Percentiles rank a stretch among this genome's conserved stretches.
phyloP scores from a whole-genome alignment of 2,329 filamentous ascomycete genomes.

The Beauveria sp. region DNA sequence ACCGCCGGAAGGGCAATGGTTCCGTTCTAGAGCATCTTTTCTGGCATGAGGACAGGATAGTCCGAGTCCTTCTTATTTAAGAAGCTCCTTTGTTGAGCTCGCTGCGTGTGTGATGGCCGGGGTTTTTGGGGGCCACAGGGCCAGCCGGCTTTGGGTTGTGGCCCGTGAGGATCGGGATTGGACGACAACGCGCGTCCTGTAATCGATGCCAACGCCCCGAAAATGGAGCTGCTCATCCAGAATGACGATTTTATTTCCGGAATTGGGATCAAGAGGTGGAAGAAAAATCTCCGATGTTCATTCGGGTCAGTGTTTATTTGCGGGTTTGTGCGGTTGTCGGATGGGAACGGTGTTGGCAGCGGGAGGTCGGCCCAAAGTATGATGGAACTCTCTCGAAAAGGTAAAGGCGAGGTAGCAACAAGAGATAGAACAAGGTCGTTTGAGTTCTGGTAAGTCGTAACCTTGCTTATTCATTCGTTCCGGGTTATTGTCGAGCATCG shows the following conservation, averaged over 20 bases:
- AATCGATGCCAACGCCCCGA: neutral
- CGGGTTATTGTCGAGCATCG: no score
- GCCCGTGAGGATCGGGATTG: neutral
- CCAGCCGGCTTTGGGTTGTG: neutral
- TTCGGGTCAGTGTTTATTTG: neutral
- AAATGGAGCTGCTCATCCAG: neutral
- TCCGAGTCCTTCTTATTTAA: neutral
- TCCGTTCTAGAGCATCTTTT: neutral
- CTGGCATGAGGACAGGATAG: neutral
- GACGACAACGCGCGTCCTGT: neutral
- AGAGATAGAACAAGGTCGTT: no score
- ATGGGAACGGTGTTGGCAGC: neutral
- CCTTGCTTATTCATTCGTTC: neutral
- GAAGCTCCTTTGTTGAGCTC: neutral
- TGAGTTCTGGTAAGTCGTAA: no score
- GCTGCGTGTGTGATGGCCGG: neutral
- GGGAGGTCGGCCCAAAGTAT: neutral
- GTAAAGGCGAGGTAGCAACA: neutral
- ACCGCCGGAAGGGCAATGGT: neutral
- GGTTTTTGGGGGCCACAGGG: neutral
- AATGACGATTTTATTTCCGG: neutral
- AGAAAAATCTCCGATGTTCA: neutral
- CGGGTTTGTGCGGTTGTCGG: no score
- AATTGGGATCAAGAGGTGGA: neutral
- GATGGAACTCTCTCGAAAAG: neutral